Conservation (phyloP, 179 eudicot species). For the Carnegiea gigantea region DNA sequence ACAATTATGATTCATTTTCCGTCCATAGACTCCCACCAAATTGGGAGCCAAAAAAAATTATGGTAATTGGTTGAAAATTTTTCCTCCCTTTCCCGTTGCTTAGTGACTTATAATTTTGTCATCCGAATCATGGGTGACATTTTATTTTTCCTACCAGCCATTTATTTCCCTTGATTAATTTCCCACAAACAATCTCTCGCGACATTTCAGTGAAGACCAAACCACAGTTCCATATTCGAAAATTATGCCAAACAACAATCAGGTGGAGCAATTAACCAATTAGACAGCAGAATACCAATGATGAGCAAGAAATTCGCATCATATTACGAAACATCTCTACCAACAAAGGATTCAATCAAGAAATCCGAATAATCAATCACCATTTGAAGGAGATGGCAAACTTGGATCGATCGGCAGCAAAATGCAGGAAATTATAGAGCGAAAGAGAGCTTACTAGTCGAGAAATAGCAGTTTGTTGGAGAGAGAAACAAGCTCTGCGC, state of each 20-base stretch:
- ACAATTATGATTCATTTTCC: too few relatives aligned
- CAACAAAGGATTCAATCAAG: background rate
- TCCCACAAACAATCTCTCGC: too few relatives aligned
- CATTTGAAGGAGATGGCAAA: background rate
- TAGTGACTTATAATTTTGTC: too few relatives aligned
- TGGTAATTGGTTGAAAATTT: too few relatives aligned
- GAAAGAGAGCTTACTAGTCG: conserved; percentile 45
- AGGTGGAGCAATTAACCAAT: background rate
- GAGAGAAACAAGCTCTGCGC: conserved; percentile 24
- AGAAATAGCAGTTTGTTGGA: conserved; percentile 15
- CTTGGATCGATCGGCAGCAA: background rate
- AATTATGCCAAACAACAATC: background rate
- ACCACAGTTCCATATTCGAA: background rate
- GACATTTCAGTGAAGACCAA: background rate
- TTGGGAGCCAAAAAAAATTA: too few relatives aligned
- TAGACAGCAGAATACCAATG: background rate
- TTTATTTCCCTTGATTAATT: too few relatives aligned
- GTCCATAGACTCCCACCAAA: too few relatives aligned
- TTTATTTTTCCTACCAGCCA: too few relatives aligned
- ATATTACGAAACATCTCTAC: background rate
- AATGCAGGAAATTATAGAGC: background rate
- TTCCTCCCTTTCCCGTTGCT: too few relatives aligned
- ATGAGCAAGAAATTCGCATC: background rate
- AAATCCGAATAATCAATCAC: background rate
- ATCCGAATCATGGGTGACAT: too few relatives aligned